Conservation (phyloP, 768 basidiomycete species). For the Hericium erinaceus region DNA sequence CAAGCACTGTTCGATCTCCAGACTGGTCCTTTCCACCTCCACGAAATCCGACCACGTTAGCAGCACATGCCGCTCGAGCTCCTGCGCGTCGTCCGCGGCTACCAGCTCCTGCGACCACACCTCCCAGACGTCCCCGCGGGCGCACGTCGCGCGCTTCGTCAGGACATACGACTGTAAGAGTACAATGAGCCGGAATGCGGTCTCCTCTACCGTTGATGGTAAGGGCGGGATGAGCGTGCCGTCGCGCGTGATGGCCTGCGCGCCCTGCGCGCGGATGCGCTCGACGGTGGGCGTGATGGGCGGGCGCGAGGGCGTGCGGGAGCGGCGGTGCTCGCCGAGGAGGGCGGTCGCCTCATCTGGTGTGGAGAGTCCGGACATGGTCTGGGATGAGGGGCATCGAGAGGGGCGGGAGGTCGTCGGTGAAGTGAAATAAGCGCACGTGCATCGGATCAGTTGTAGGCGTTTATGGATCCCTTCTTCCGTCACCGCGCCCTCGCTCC, state of each 20-base stretch:
- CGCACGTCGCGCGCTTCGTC: neutral
- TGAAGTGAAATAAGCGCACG: neutral
- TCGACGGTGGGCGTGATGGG: slow-evolving; percentile 7
- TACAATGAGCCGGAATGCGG: slow-evolving; percentile 13
- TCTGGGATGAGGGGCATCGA: neutral
- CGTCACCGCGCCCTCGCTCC: neutral
- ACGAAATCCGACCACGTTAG: slow-evolving; percentile 36
- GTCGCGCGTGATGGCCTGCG: slow-evolving; percentile 4
- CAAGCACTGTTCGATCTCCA: slow-evolving; percentile 37
- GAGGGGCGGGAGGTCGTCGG: neutral
- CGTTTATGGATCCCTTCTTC: neutral
- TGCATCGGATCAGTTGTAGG: no score
- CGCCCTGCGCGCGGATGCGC: slow-evolving; percentile 16
- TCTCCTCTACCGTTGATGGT: neutral
- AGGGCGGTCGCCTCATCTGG: slow-evolving; percentile 12
- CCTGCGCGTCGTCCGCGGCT: slow-evolving; percentile 17
- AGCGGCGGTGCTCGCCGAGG: neutral
- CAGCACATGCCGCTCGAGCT: slow-evolving; percentile 26
- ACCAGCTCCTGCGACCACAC: slow-evolving; percentile 28
- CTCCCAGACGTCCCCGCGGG: slow-evolving; percentile 30
- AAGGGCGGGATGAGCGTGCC: neutral
- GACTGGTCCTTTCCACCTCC: slow-evolving; percentile 26
- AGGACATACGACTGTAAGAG: slow-evolving; percentile 16
- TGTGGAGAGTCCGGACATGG: neutral
- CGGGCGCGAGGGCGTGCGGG: neutral